These are phyloP conservation scores for Takakia lepidozioides DNA, from an alignment of 225 moss, liverwort and hornwort species.

Conservation along the genomic window DNA sequence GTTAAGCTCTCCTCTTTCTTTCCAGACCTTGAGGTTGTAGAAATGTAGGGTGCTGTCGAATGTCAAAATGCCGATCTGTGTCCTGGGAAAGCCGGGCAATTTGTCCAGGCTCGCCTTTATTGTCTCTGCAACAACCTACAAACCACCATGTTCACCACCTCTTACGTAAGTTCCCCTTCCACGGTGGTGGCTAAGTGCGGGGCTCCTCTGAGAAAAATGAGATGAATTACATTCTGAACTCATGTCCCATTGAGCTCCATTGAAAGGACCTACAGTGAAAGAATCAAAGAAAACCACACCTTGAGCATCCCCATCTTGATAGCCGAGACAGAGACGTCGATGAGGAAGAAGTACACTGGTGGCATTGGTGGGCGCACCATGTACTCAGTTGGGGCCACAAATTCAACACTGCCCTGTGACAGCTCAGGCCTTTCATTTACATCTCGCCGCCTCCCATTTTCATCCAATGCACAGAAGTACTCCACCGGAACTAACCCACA, in stretches of 20 bases:
- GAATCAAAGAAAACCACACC: slow-evolving; percentile 33
- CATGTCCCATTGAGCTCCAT: too few relatives aligned
- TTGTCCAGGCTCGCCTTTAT: slow-evolving; percentile 80
- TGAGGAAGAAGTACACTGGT: slow-evolving; percentile 89
- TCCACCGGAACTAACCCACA: slow-evolving; percentile 67
- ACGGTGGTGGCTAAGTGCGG: too few relatives aligned
- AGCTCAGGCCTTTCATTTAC: slow-evolving; percentile 86
- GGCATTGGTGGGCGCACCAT: slow-evolving; percentile 99
- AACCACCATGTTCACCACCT: too few relatives aligned
- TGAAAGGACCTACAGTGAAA: too few relatives aligned
- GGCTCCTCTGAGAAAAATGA: too few relatives aligned
- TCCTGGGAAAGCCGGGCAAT: slow-evolving; percentile 78
- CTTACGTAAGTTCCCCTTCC: too few relatives aligned
- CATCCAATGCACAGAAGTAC: slow-evolving; percentile 85
- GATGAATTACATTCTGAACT: too few relatives aligned
- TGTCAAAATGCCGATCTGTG: slow-evolving; percentile 90
- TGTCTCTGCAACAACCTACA: slow-evolving; percentile 82
- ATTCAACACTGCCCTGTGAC: slow-evolving; percentile 87
- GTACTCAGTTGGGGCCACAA: slow-evolving; percentile 84
- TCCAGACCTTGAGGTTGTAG: slow-evolving; percentile 86
- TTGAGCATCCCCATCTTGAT: slow-evolving; percentile 93
- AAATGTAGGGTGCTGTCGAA: slow-evolving; percentile 94
- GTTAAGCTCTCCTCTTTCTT: too few relatives aligned
- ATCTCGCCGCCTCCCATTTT: slow-evolving; percentile 84
- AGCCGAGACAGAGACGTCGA: slow-evolving; percentile 86